These are phyloP conservation scores for Entamoeba invadens DNA, from an alignment of 208 protist genomes.

Conservation along the genomic window DNA sequence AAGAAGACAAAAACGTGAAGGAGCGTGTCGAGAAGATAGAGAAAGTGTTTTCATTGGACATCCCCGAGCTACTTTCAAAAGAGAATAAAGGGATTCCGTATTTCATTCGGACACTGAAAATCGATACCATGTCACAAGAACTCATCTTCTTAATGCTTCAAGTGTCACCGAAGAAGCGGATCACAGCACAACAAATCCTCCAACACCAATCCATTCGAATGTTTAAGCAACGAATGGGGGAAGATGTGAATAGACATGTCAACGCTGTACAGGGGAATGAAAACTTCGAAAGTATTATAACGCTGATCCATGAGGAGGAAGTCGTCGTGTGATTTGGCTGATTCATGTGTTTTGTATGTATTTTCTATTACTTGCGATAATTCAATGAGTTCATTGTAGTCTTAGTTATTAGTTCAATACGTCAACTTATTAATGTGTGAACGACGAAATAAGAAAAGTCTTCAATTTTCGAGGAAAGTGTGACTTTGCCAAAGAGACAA, in stretches of 20 bases:
- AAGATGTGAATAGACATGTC: neutral
- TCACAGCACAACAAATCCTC: neutral
- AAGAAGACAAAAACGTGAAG: neutral
- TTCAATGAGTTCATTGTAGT: no score
- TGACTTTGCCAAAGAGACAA: neutral
- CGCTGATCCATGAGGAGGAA: no score
- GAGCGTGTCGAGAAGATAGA: no score
- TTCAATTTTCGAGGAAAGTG: no score
- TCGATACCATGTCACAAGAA: neutral
- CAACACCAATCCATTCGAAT: neutral
- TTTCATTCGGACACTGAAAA: neutral
- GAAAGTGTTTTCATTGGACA: no score
- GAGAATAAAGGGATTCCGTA: neutral
- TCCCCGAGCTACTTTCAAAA: no score
- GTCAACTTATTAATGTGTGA: no score
- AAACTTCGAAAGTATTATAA: neutral
- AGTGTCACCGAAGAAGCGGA: neutral
- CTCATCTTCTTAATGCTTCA: neutral
- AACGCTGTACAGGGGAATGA: neutral
- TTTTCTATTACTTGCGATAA: no score
- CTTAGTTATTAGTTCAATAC: no score
- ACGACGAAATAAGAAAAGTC: no score
- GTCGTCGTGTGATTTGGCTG: no score
- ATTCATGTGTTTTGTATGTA: no score
- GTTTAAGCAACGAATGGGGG: neutral